Conservation (phyloP, 176 grass and related monocot genomes). For the Musa itinerans region DNA sequence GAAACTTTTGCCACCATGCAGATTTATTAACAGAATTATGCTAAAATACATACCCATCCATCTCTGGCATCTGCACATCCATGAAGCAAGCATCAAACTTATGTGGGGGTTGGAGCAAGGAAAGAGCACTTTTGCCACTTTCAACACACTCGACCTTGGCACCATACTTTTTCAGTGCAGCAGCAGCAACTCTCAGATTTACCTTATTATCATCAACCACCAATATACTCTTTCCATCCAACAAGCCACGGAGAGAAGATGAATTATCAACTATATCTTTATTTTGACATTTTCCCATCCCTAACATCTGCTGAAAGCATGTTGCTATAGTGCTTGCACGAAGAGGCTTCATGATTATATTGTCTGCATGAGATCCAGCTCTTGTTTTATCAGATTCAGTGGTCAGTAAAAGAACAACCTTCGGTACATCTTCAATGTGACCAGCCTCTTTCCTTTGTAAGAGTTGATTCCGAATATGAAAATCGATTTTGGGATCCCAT, state of each 20-base stretch:
- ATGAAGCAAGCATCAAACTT: slow-evolving; percentile 97
- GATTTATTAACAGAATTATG: background rate
- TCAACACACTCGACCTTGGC: slow-evolving; percentile 84
- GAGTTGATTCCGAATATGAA: slow-evolving; percentile 41
- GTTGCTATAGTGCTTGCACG: slow-evolving; percentile 70
- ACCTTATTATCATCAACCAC: slow-evolving; percentile 98
- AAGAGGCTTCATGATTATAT: slow-evolving; percentile 70
- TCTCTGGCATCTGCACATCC: slow-evolving; percentile 99
- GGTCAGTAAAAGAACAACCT: slow-evolving; percentile 61
- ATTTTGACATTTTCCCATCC: slow-evolving; percentile 43
- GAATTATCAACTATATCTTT: slow-evolving; percentile 39
- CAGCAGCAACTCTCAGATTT: slow-evolving; percentile 86
- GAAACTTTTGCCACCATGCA: background rate
- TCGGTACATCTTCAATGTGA: slow-evolving; percentile 19
- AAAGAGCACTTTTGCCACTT: slow-evolving; percentile 77
- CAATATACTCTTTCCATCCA: slow-evolving; percentile 81
- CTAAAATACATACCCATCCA: slow-evolving; percentile 73
- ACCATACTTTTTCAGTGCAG: slow-evolving; percentile 81
- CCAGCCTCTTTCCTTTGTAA: slow-evolving; percentile 42
- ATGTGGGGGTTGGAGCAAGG: slow-evolving; percentile 62
- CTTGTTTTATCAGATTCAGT: slow-evolving; percentile 41
- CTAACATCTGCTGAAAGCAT: slow-evolving; percentile 73
- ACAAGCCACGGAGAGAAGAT: slow-evolving; percentile 44
- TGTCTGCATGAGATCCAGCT: slow-evolving; percentile 41
- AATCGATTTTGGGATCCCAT: slow-evolving; percentile 38